Base-by-base conservation (phyloP, 2,329 filamentous ascomycete genomes). In the Aspergillus felis region DNA sequence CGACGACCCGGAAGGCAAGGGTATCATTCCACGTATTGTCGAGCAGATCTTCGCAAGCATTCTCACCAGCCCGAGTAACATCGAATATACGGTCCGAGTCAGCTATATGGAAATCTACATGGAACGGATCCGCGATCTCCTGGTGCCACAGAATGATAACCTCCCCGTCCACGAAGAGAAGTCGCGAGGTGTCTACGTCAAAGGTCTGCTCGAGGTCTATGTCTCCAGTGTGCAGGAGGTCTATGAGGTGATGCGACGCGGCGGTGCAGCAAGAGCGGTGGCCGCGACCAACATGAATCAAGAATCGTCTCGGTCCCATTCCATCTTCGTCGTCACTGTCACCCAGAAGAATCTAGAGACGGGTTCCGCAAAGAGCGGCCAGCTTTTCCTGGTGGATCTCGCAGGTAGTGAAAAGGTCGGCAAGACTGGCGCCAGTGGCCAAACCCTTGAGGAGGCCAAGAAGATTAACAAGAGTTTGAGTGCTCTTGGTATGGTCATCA, bases 61-160 rank as follows among this genome's bases (percentile, higher is more conserved):
- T 74, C 83, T 97, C 78, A 87, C 90, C 24, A 96, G 92, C 67
- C 91, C 93, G 47, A 87, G 87, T 68, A 96, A 91, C 65, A 97
- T 97, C 74, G 94, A 97, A 77, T 97, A 97, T 76, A 97, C 92
- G n/a, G 93, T 99, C 54, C 87, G 92, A 56, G 93, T 97, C 71
- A 96, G 92, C 76, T 97, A 97, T 78, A 97, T 99, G 92, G 94
- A 99, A 78, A 97, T 99, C 64, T 99, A 99, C 81, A 99, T 97
- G 94, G 94, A 99, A 79, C 87, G 90, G 66, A 97, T 99, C 74
- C 87, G 93, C 69, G 94, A 99, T 85, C 78, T 99, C 69, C 80
- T 99, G 62, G 87, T 89, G 25, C 94, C 94, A 10, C 89, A 92
- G 59, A 96, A 97, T 76, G 93, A 97, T 79, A 97, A 97, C 71